Evolutionary conservation across 1,284 basidiomycete genomes (phyloP), one percentile per base, ranked within the genome.

Genomic region (Baeospora myosura): DNA sequence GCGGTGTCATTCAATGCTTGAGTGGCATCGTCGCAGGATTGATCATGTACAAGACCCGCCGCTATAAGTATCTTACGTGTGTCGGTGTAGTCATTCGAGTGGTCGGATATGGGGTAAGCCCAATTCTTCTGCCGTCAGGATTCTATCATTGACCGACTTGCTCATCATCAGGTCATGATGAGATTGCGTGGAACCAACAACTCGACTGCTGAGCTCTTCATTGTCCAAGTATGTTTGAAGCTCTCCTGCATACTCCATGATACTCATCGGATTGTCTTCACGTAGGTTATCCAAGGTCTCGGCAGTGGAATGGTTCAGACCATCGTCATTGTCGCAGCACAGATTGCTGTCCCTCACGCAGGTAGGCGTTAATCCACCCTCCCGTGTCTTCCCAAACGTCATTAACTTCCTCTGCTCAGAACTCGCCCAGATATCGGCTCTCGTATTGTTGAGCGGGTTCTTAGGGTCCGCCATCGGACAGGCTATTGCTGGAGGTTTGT

Each of bases 121-220:
- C 23, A 14, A 16, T 3, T 5, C n/a, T 18, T 4, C 10, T 3
- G 8, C 8, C 18, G 8, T 34, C 14, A 21, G 14, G 11, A n/a
- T 32, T 6, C 12, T 35, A 17, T 4, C 6, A 40, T 31, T 4
- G 23, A 16, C 12, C 14, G 17, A n/a, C 18, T 14, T 6, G n/a
- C 11, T 17, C 23, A 3, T 22, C 12, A 16, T 6, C 28, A 43
- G 42, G 36, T 38, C 23, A 43, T 43, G 42, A 43, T 43, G 32
- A 16, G 42, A 16, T 25, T 43, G 18, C 33, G 42, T 7, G 36
- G 42, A 7, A 35, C 38, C 26, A 30, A 43, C 16, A 43, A 38
- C 28, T 38, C 42, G 23, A 38, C 29, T n/a, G 42, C 42, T 10
- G 42, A 43, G 36, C 42, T 43, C 10, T 43, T 43, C 36, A 38